Base-by-base conservation (phyloP, 2,329 filamentous ascomycete species). In the Aspergillus ochraceus region DNA sequence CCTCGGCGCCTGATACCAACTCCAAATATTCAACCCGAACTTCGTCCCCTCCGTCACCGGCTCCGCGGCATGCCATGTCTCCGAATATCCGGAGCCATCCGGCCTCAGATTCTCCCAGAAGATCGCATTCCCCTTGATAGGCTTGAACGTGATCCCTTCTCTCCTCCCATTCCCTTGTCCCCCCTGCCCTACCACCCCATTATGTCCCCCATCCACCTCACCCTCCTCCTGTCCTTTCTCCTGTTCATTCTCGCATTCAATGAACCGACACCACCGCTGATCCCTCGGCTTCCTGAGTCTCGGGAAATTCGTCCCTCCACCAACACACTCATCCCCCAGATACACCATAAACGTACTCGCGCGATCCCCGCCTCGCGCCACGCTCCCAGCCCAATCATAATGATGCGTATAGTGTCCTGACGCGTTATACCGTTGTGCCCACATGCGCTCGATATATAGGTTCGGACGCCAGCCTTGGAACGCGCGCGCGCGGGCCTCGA, bases 1-100 rank as follows among this genome's bases (percentile, higher is more conserved):
- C 59, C 59, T 59, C 57, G 53, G 61, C 29, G 71, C 70, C 72
- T 85, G 82, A 70, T 81, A 83, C 84, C 84, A 87, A 71, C 82
- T 86, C 86, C 86, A 88, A 61, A 88, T 86, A 73, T 88, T 88
- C 72, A 88, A 71, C 0, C 85, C 86, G 58, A 87, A 79, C 75
- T 88, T 88, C 42, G 74, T 77, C 2, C 86, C 86, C 46, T 71
- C 76, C 52, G 73, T 72, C 0, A 88, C 85, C 9, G 85, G 84
- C 67, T 86, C 75, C 5, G 84, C 85, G 49, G 84, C 84, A 78
- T 88, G 86, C 78, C 85, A 85, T 32, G 83, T 85, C 72, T 87
- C 84, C 59, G 79, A 76, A 66, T 84, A 85, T 12, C 84, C 84
- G 22, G 74, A 77, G 2, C 85, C 85, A 71, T 86, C 83, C 0